These are phyloP conservation scores for Verticillium nonalfalfae DNA, from an alignment of 2,329 filamentous ascomycete genomes.

Conservation along the genomic window DNA sequence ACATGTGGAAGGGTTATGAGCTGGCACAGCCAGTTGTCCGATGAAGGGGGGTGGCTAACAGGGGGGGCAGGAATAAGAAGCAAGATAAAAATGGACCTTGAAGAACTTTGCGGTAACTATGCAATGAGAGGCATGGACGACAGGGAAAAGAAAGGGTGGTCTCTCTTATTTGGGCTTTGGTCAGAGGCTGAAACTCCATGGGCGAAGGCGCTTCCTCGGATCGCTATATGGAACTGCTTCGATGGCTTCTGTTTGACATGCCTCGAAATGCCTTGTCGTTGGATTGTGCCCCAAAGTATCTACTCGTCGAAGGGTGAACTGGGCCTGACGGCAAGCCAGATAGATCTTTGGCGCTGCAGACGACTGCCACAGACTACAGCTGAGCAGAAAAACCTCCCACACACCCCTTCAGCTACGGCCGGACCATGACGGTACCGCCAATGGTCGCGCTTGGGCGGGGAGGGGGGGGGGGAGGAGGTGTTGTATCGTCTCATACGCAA, in stretches of 20 bases:
- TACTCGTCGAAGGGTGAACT: not conserved
- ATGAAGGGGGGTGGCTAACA: constrained; percentile 1
- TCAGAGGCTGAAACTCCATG: constrained; percentile 9
- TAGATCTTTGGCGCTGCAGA: constrained; percentile 6
- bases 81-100: not conserved
- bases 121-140: not conserved
- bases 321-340: constrained; percentile 1
- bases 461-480: not conserved
- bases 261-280: constrained; percentile 3
- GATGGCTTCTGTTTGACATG: constrained; percentile 1
- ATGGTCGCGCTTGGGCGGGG: not conserved
- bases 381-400: constrained; percentile 1
- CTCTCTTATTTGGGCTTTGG: not conserved
- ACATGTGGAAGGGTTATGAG: constrained; percentile 1
- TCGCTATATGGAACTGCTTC: constrained; percentile 2
- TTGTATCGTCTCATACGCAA: not conserved
- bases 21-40: not conserved
- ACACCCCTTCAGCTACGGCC: not conserved
- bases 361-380: constrained; percentile 3
- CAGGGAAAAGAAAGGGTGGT: not conserved
- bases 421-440: not conserved
- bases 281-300: not conserved
- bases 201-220: constrained; percentile 5
- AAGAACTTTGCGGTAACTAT: not conserved
- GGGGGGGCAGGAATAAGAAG: constrained; percentile 2